A percentile compares a stretch with the other conserved stretches of the same genome.
phyloP scores from a whole-genome alignment of 352 stramenopile species.

The Phytophthora chlamydospora region DNA sequence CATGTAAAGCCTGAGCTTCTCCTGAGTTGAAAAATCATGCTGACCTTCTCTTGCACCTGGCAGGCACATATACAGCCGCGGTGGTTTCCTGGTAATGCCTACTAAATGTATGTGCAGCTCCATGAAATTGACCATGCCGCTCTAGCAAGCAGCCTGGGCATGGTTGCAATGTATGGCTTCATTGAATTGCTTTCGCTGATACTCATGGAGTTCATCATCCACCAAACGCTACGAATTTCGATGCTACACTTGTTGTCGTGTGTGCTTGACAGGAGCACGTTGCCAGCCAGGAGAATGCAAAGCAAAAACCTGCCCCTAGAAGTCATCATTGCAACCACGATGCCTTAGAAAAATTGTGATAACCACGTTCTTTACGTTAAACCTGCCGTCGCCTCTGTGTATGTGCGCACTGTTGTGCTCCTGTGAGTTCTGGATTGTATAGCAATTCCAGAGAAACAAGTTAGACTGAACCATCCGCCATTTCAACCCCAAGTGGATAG shows the following conservation, averaged over 20 bases:
- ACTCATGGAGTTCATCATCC: conserved; percentile 11
- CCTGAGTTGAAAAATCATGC: conserved; percentile 34
- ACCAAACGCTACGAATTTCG: conserved; percentile 13
- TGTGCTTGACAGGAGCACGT: too few species aligned
- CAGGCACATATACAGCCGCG: conserved; percentile 30
- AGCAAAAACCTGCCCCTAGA: too few species aligned
- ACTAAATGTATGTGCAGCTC: conserved; percentile 38
- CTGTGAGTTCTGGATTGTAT: conserved; percentile 31
- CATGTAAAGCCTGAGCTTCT: conserved; percentile 27
- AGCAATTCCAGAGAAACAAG: conserved; percentile 44
- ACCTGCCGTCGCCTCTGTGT: too few species aligned
- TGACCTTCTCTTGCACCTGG: background rate
- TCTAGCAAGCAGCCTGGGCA: conserved; percentile 10
- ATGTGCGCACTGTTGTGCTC: conserved; percentile 34
- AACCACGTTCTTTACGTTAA: too few species aligned
- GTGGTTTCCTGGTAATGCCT: conserved; percentile 26
- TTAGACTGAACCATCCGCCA: conserved; percentile 40
- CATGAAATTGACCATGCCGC: conserved; percentile 1
- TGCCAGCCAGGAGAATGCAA: too few species aligned
- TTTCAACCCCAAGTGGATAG: too few species aligned
- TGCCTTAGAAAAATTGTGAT: too few species aligned
- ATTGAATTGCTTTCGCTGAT: conserved; percentile 26
- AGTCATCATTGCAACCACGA: too few species aligned
- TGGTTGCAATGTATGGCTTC: conserved; percentile 22
- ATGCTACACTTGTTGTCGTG: conserved; percentile 32